phyloP scores from a whole-genome alignment of 2,329 filamentous ascomycete genomes.

The Thelonectria rubi region DNA sequence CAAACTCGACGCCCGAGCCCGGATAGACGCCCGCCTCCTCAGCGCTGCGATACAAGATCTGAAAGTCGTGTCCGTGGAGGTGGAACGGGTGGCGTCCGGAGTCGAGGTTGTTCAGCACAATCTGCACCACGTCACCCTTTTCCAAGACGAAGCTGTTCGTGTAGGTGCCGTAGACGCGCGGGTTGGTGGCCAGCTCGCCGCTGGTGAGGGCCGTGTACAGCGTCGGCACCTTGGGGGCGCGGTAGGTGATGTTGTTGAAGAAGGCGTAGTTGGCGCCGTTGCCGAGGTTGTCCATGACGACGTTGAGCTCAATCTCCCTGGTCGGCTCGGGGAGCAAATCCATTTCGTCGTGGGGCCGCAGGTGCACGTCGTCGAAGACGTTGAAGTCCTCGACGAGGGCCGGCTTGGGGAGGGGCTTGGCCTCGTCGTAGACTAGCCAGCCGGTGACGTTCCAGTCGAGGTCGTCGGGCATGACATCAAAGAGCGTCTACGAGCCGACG shows the following conservation, averaged over 20 bases:
- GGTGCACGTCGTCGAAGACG: constrained; percentile 76
- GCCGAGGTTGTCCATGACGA: constrained; percentile 69
- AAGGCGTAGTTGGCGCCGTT: constrained; percentile 71
- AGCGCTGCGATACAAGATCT: constrained; percentile 68
- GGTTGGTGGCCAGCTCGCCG: constrained; percentile 66
- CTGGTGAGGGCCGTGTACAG: constrained; percentile 78
- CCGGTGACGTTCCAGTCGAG: constrained; percentile 75
- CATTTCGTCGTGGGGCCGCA: constrained; percentile 74
- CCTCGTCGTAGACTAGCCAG: constrained; percentile 68
- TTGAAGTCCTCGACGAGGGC: constrained; percentile 68
- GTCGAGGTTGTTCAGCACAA: constrained; percentile 82
- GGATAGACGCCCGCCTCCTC: constrained; percentile 67
- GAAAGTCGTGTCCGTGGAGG: constrained; percentile 80
- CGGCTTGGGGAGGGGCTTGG: constrained; percentile 58
- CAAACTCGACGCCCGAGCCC: constrained; percentile 57
- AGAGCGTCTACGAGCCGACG: constrained; percentile 60
- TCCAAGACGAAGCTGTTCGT: constrained; percentile 74
- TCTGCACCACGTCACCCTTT: constrained; percentile 73
- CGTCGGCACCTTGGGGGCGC: constrained; percentile 77
- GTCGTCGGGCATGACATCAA: constrained; percentile 71
- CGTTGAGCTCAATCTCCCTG: constrained; percentile 68
- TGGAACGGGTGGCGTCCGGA: constrained; percentile 78
- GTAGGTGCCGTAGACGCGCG: constrained; percentile 71
- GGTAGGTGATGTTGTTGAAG: constrained; percentile 83
- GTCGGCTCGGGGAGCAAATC: constrained; percentile 69